Percentiles rank a stretch among this genome's conserved stretches.
Evolutionary conservation across 2,329 filamentous ascomycete genomes (phyloP).

Genomic region (Botrytis byssoidea): DNA sequence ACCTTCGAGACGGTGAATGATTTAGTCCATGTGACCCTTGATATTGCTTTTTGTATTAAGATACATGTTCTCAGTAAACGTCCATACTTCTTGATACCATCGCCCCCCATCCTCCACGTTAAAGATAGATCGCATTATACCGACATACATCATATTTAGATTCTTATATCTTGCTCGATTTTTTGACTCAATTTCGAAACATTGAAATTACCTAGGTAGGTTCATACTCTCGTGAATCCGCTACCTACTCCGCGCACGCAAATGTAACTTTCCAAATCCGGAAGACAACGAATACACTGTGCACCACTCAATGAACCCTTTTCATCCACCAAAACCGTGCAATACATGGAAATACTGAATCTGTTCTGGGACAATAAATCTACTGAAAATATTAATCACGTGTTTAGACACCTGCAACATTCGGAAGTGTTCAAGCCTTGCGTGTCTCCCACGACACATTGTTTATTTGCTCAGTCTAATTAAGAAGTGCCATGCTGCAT

Average conservation of each 20-base stretch:
- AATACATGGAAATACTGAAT: background rate
- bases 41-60: background rate
- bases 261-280: background rate
- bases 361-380: background rate
- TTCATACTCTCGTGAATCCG: background rate
- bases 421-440: background rate
- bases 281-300: background rate
- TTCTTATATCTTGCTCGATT: background rate
- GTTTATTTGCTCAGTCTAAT: background rate
- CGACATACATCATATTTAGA: background rate
- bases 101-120: too few relatives aligned
- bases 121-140: background rate
- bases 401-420: background rate
- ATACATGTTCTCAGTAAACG: background rate
- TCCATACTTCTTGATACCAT: background rate
- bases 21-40: conserved; percentile 4
- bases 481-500: background rate
- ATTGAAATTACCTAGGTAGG: background rate
- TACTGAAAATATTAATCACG: background rate
- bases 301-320: background rate
- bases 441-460: background rate
- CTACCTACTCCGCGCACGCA: background rate
- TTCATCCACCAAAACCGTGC: background rate
- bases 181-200: background rate
- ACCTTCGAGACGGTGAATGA: conserved; percentile 1